Evolutionary conservation across 1,284 basidiomycete species (phyloP).

Genomic region (Anthracocystis setariae): DNA sequence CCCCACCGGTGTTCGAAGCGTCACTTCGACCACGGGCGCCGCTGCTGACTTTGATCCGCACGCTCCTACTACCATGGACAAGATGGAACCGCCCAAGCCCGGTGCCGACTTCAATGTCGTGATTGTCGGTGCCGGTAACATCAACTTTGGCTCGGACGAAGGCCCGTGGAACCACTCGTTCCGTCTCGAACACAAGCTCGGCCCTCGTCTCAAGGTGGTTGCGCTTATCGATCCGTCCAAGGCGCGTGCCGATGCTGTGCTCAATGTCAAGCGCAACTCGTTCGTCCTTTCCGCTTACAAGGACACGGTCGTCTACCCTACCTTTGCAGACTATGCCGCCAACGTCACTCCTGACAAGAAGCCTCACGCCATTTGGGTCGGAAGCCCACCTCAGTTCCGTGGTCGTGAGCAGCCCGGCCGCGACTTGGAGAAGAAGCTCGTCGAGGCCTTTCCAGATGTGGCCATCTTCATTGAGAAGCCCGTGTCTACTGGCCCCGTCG

Average conservation of each 20-base stretch:
- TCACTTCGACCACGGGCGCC: slow-evolving; percentile 16
- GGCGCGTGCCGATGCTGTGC: slow-evolving; percentile 81
- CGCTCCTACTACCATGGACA: slow-evolving; percentile 64
- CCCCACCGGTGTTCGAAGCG: slow-evolving; percentile 17
- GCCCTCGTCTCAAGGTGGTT: slow-evolving; percentile 92
- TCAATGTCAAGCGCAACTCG: slow-evolving; percentile 89
- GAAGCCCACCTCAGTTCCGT: slow-evolving; percentile 91
- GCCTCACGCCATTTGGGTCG: slow-evolving; percentile 82
- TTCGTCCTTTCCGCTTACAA: slow-evolving; percentile 94
- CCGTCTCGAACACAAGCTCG: slow-evolving; percentile 77
- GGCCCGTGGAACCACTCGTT: slow-evolving; percentile 68
- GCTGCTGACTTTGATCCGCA: slow-evolving; percentile 59
- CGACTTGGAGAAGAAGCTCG: slow-evolving; percentile 88
- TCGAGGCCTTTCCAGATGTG: slow-evolving; percentile 78
- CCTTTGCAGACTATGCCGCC: slow-evolving; percentile 83
- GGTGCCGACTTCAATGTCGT: slow-evolving; percentile 67
- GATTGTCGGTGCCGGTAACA: slow-evolving; percentile 66
- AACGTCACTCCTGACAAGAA: slow-evolving; percentile 72
- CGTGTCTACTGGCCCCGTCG: slow-evolving; percentile 81
- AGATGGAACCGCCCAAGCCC: slow-evolving; percentile 64
- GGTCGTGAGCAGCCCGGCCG: slow-evolving; percentile 72
- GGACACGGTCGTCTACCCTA: slow-evolving; percentile 86
- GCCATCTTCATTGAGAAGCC: slow-evolving; percentile 97
- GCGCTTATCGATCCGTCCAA: slow-evolving; percentile 91
- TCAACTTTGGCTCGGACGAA: slow-evolving; percentile 66